phyloP scores from a whole-genome alignment of 2,329 filamentous ascomycete species.

The Pseudocercospora vitis region DNA sequence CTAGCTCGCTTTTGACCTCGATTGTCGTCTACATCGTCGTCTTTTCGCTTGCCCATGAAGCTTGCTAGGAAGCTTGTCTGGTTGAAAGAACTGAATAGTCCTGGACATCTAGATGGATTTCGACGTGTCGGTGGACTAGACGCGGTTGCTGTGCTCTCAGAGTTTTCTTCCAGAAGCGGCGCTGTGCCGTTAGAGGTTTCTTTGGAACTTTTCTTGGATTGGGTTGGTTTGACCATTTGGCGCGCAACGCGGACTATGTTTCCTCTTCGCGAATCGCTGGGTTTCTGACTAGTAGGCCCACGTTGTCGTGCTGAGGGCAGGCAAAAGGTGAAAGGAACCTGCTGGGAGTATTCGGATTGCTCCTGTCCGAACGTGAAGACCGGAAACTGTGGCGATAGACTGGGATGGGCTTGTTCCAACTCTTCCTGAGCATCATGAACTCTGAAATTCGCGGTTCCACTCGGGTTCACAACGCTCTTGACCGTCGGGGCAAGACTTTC shows the following conservation, averaged over 20 bases:
- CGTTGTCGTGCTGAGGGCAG: background rate
- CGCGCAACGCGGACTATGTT: background rate
- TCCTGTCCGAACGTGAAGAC: background rate
- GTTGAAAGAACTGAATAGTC: background rate
- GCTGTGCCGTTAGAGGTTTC: background rate
- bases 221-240: background rate
- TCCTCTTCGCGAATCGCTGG: background rate
- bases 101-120: background rate
- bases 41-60: background rate
- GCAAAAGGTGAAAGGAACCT: background rate
- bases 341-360: background rate
- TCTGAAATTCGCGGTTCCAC: background rate
- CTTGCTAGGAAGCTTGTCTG: background rate
- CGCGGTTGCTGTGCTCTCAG: background rate
- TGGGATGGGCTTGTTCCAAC: background rate
- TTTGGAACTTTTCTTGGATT: background rate
- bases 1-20: background rate
- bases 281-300: background rate
- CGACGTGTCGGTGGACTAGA: background rate
- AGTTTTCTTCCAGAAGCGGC: background rate
- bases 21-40: background rate
- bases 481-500: background rate
- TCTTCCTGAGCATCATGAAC: background rate
- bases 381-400: background rate
- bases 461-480: background rate